These are phyloP conservation scores for Lodderomyces margitis DNA, from an alignment of 1,139 yeast species.

Conservation along the genomic window DNA sequence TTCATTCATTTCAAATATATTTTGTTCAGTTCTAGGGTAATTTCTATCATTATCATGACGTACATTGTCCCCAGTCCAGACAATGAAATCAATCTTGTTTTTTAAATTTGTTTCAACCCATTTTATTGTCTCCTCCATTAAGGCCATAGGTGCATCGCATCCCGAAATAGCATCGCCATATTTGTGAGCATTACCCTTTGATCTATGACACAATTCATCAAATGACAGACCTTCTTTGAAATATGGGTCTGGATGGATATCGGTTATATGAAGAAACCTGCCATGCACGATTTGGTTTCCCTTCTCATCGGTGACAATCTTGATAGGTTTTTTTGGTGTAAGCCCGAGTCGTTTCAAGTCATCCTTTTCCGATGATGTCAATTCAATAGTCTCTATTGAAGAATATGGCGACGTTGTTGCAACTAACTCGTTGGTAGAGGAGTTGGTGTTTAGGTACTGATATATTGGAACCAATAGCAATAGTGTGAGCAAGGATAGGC, in stretches of 20 bases:
- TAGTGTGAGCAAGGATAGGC: constrained; percentile 1
- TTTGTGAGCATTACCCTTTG: constrained; percentile 53
- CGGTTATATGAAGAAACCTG: constrained; percentile 79
- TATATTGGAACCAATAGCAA: constrained; percentile 1
- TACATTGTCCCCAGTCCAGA: constrained; percentile 90
- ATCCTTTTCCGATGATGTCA: constrained; percentile 11
- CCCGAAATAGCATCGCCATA: constrained; percentile 77
- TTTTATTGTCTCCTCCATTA: constrained; percentile 61
- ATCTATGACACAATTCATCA: constrained; percentile 58
- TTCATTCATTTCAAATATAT: constrained; percentile 69
- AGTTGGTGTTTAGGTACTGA: background rate
- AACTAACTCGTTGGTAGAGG: background rate
- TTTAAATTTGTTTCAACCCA: constrained; percentile 65
- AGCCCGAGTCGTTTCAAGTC: constrained; percentile 20
- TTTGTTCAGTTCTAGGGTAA: constrained; percentile 67
- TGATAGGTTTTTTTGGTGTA: constrained; percentile 33
- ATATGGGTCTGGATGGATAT: constrained; percentile 80
- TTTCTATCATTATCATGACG: constrained; percentile 81
- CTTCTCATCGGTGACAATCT: constrained; percentile 22
- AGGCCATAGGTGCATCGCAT: constrained; percentile 63
- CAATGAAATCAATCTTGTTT: constrained; percentile 78
- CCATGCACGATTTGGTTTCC: constrained; percentile 51
- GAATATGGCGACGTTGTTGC: background rate
- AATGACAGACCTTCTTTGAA: constrained; percentile 54
- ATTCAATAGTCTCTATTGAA: constrained; percentile 10